Percentiles rank a stretch among this genome's conserved stretches.
phyloP scores from a whole-genome alignment of 306 rosid genomes.

The Malus fusca region DNA sequence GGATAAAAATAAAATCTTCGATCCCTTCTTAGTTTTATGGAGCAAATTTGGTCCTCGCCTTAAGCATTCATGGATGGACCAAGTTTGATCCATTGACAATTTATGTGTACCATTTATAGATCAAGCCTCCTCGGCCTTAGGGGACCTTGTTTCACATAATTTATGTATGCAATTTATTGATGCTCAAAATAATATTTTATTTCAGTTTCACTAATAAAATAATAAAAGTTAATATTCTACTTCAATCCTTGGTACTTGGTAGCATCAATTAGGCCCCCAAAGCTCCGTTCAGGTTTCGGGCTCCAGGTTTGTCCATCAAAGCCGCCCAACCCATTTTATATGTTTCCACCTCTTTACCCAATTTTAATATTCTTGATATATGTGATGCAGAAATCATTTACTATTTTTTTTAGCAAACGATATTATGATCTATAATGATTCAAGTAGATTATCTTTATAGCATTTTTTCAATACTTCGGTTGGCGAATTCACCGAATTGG shows the following conservation, averaged over 20 bases:
- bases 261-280: not conserved
- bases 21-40: constrained; percentile 28
- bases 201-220: too few relatives aligned
- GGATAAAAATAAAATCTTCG: not conserved
- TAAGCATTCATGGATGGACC: constrained; percentile 44
- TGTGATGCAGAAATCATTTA: too few relatives aligned
- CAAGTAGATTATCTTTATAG: too few relatives aligned
- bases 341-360: too few relatives aligned
- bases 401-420: too few relatives aligned
- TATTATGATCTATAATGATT: too few relatives aligned
- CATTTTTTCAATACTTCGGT: too few relatives aligned
- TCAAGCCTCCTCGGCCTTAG: not conserved
- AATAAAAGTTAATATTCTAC: not conserved
- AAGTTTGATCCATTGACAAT: constrained; percentile 70
- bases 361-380: too few relatives aligned
- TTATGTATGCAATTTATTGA: not conserved
- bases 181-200: not conserved
- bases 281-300: not conserved
- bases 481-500: too few relatives aligned
- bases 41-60: constrained; percentile 66
- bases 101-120: constrained; percentile 19
- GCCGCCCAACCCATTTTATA: not conserved
- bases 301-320: not conserved
- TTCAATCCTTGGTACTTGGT: too few relatives aligned
- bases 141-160: not conserved